phyloP scores from a whole-genome alignment of 805 yeast genomes.

The Starmerella khaoyaiensis region DNA sequence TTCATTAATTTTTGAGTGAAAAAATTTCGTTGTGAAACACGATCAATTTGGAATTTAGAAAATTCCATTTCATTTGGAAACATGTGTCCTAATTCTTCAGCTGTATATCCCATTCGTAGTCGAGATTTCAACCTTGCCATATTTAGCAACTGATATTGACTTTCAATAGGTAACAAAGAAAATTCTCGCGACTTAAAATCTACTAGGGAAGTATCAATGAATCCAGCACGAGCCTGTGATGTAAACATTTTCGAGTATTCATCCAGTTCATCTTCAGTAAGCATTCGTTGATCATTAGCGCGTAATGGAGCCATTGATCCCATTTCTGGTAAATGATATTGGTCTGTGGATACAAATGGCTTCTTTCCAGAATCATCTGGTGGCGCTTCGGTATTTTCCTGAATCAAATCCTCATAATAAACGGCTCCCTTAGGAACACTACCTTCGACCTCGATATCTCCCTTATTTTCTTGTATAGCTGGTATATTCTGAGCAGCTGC shows the following conservation, averaged over 20 bases:
- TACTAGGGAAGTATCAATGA: slow-evolving; percentile 35
- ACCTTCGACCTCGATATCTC: slow-evolving; percentile 10
- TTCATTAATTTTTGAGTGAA: slow-evolving; percentile 79
- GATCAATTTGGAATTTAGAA: slow-evolving; percentile 80
- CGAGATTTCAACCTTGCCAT: slow-evolving; percentile 74
- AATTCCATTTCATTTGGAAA: slow-evolving; percentile 84
- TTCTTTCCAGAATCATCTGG: slow-evolving; percentile 1
- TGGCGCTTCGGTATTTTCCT: too few relatives aligned
- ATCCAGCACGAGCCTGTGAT: slow-evolving; percentile 37
- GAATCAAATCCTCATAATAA: slow-evolving; percentile 28
- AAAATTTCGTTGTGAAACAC: slow-evolving; percentile 83
- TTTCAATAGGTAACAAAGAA: slow-evolving; percentile 57
- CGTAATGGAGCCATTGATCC: slow-evolving; percentile 32
- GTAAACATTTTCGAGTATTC: slow-evolving; percentile 45
- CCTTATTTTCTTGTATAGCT: background rate
- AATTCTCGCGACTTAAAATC: slow-evolving; percentile 80
- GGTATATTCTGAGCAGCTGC: slow-evolving; percentile 25
- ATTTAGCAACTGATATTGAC: slow-evolving; percentile 79
- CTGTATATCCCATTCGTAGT: slow-evolving; percentile 86
- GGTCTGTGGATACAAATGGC: slow-evolving; percentile 50
- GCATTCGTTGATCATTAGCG: slow-evolving; percentile 54
- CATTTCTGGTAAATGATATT: slow-evolving; percentile 69
- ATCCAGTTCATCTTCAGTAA: slow-evolving; percentile 59
- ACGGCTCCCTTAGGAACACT: slow-evolving; percentile 23
- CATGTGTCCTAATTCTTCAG: slow-evolving; percentile 68